phyloP scores from a whole-genome alignment of 768 basidiomycete genomes.

The Agaricus subrufescens region DNA sequence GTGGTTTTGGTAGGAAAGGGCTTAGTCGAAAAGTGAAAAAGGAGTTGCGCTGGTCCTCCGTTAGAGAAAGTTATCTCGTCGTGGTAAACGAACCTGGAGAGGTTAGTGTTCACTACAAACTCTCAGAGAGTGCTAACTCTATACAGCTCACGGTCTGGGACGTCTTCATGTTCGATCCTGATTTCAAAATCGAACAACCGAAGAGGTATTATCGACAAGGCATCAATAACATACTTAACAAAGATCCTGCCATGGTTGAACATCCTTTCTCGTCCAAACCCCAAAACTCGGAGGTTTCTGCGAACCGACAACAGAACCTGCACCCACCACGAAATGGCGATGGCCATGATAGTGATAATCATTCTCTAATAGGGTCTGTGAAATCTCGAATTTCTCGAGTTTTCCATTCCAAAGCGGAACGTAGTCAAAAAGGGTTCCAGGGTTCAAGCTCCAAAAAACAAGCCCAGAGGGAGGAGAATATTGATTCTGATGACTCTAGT shows the following conservation, averaged over 20 bases:
- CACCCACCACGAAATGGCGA: neutral
- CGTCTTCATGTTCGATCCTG: slow-evolving; percentile 86
- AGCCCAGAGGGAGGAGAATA: slow-evolving; percentile 14
- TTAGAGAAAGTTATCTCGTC: slow-evolving; percentile 89
- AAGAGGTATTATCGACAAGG: slow-evolving; percentile 86
- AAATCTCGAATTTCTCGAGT: slow-evolving; percentile 39
- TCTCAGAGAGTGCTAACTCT: neutral
- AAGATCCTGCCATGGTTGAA: slow-evolving; percentile 17
- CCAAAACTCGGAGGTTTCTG: slow-evolving; percentile 15
- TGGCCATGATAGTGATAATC: slow-evolving; percentile 3
- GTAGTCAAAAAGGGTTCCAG: neutral
- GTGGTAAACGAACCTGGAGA: slow-evolving; percentile 83
- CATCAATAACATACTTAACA: slow-evolving; percentile 56
- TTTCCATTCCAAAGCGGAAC: slow-evolving; percentile 27
- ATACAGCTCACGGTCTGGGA: slow-evolving; percentile 80
- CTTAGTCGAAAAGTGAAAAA: slow-evolving; percentile 54
- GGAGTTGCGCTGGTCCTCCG: slow-evolving; percentile 82
- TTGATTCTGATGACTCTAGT: slow-evolving; percentile 11
- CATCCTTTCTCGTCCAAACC: slow-evolving; percentile 5
- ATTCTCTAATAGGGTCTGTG: slow-evolving; percentile 30
- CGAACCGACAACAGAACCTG: slow-evolving; percentile 3
- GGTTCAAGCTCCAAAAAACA: slow-evolving; percentile 10
- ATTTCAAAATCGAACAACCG: slow-evolving; percentile 89
- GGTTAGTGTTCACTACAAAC: slow-evolving; percentile 34
- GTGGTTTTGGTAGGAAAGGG: slow-evolving; percentile 64